These are phyloP conservation scores for Glycine soja DNA, from an alignment of 306 rosid genomes.

Conservation along the genomic window DNA sequence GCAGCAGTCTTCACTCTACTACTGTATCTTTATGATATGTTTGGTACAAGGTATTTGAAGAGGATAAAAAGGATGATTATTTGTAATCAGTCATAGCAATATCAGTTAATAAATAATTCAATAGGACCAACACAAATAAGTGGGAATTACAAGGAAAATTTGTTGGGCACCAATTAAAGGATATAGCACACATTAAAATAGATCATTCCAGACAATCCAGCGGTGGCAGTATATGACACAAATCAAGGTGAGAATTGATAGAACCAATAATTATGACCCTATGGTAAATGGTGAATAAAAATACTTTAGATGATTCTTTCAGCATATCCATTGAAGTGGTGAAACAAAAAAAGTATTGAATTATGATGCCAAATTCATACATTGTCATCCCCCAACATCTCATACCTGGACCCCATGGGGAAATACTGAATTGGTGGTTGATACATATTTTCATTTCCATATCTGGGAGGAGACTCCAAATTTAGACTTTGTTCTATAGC, in stretches of 20 bases:
- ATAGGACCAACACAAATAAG: slow-evolving; percentile 26
- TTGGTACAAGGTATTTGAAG: slow-evolving; percentile 24
- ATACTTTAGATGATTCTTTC: slow-evolving; percentile 14
- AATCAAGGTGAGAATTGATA: slow-evolving; percentile 16
- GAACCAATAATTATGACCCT: background rate
- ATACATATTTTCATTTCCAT: slow-evolving; percentile 67
- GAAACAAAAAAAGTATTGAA: slow-evolving; percentile 20
- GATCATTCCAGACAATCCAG: slow-evolving; percentile 26
- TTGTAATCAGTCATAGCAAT: background rate
- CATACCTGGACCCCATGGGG: slow-evolving; percentile 79
- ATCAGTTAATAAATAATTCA: slow-evolving; percentile 15
- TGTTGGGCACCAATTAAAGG: slow-evolving; percentile 11
- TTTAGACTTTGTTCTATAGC: slow-evolving; percentile 89
- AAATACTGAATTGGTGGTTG: slow-evolving; percentile 55
- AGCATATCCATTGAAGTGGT: slow-evolving; percentile 19
- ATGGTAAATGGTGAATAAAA: background rate
- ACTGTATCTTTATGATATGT: slow-evolving; percentile 14
- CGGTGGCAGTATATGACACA: slow-evolving; percentile 14
- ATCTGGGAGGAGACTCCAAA: slow-evolving; percentile 73
- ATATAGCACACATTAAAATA: slow-evolving; percentile 34
- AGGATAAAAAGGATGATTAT: background rate
- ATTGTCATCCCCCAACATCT: slow-evolving; percentile 6
- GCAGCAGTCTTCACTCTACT: slow-evolving; percentile 17
- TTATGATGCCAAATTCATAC: slow-evolving; percentile 21
- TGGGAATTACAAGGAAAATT: slow-evolving; percentile 24